Evolutionary conservation across 2,329 filamentous ascomycete species (phyloP), one percentile per base, ranked within the genome.

Genomic region (Nothophaeocryptopus gaeumannii): DNA sequence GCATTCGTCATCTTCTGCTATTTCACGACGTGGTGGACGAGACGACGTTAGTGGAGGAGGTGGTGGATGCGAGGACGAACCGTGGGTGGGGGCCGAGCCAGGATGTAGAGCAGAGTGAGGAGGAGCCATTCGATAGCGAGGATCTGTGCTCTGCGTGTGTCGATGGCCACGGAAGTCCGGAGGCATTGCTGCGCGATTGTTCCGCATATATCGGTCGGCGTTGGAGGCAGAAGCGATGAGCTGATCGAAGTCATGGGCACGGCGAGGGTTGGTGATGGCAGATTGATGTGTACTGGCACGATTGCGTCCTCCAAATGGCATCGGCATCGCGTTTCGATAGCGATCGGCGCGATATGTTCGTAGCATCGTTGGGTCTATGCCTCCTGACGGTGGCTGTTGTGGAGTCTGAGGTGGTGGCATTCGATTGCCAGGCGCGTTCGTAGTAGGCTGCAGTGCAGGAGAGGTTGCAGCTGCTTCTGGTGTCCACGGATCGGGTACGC

Each of bases 1-100:
- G 54, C 88, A 92, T 61, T 89, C 85, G 63, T 91, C 87, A 63
- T 90, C 87, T 65, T 91, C 88, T 2, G 66, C 59, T 10, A 76
- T 65, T 51, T 66, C 52, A 5, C 63, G 58, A 10, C 63, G 53
- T 1, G 58, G 51, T 44, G 38, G 39, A 20, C 39, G 39, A 11
- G 45, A 46, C 2, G 37, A 29, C 13, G 16, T 15, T n/a, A 42
- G 38, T 10, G 29, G n/a, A 11, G 37, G 32, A n/a, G 31, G 48
- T 9, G 31, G 29, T 10, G 43, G 10, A 11, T 30, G 20, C 20
- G 38, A 40, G 15, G 10, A 11, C 4, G n/a, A 40, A 26, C 34
- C 8, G 30, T 35, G 11, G 47, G 32, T 12, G 39, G 39, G 12
- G 32, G 16, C 4, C 32, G 39, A 29, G 20, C 20, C 20, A 26